Evolutionary conservation across 805 yeast species (phyloP).

Genomic region (Kodamaea neixiangensis): DNA sequence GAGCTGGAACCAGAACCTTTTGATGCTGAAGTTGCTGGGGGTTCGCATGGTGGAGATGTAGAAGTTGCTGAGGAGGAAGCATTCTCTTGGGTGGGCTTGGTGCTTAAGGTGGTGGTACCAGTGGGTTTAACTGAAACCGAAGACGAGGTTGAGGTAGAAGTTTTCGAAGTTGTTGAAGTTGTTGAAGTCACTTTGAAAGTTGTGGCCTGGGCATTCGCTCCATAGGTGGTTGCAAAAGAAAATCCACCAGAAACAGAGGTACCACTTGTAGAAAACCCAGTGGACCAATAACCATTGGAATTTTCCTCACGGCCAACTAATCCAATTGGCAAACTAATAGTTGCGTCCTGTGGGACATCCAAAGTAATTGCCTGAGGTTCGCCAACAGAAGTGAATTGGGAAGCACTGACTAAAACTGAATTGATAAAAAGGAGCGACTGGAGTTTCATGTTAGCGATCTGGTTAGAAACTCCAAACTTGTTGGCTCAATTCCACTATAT

Average conservation of each 20-base stretch:
- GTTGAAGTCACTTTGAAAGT: neutral
- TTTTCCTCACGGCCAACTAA: neutral
- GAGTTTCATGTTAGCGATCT: neutral
- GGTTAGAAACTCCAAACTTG: neutral
- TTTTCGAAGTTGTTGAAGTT: neutral
- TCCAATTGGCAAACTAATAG: neutral
- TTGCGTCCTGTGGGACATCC: neutral
- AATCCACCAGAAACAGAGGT: neutral
- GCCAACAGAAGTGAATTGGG: neutral
- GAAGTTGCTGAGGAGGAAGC: neutral
- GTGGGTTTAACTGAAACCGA: neutral
- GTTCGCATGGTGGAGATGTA: neutral
- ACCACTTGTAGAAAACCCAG: neutral
- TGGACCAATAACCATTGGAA: neutral
- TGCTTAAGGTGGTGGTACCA: neutral
- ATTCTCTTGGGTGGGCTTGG: neutral
- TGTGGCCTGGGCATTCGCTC: neutral
- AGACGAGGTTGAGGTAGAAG: neutral
- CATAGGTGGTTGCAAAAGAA: neutral
- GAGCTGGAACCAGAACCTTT: neutral
- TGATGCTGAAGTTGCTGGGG: neutral
- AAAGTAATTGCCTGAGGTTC: neutral
- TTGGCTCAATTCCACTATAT: neutral
- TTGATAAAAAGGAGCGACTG: neutral
- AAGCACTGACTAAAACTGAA: neutral